These are phyloP conservation scores for Paraphaeosphaeria sporulosa DNA, from an alignment of 2,329 filamentous ascomycete species.

Conservation along the genomic window DNA sequence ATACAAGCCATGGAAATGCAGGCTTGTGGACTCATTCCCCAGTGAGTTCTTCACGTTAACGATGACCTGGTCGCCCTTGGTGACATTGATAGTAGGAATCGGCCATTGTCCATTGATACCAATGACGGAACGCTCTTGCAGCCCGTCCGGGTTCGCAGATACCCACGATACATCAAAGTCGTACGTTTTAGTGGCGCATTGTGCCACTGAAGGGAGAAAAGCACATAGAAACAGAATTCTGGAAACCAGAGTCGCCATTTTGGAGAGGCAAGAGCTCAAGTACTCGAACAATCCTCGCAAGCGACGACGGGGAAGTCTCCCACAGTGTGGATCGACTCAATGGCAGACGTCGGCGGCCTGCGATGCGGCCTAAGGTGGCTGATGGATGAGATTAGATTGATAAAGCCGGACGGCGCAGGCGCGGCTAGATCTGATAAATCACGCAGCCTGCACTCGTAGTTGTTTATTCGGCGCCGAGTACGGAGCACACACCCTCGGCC, in stretches of 20 bases:
- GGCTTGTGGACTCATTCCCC: constrained; percentile 67
- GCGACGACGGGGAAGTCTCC: constrained; percentile 19
- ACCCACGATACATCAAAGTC: constrained; percentile 65
- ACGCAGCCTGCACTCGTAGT: background rate
- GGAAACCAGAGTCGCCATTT: constrained; percentile 56
- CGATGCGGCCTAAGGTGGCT: constrained; percentile 12
- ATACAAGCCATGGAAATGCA: constrained; percentile 82
- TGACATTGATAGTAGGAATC: constrained; percentile 74
- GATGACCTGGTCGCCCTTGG: constrained; percentile 75
- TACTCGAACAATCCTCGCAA: background rate
- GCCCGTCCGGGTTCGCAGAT: constrained; percentile 63
- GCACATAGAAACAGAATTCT: constrained; percentile 50
- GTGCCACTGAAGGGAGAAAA: constrained; percentile 30
- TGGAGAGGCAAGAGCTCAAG: constrained; percentile 13
- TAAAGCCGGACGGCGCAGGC: constrained; percentile 29
- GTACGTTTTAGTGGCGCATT: constrained; percentile 52
- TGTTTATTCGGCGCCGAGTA: constrained; percentile 1
- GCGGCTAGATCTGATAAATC: constrained; percentile 8
- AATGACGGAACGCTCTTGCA: constrained; percentile 60
- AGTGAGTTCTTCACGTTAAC: constrained; percentile 74
- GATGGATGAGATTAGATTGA: constrained; percentile 40
- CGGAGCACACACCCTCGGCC: background rate
- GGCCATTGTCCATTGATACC: constrained; percentile 80
- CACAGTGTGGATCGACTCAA: constrained; percentile 10
- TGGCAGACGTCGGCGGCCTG: constrained; percentile 6